Base-by-base conservation (phyloP, 1,139 yeast genomes). In the Pichia sp. region DNA sequence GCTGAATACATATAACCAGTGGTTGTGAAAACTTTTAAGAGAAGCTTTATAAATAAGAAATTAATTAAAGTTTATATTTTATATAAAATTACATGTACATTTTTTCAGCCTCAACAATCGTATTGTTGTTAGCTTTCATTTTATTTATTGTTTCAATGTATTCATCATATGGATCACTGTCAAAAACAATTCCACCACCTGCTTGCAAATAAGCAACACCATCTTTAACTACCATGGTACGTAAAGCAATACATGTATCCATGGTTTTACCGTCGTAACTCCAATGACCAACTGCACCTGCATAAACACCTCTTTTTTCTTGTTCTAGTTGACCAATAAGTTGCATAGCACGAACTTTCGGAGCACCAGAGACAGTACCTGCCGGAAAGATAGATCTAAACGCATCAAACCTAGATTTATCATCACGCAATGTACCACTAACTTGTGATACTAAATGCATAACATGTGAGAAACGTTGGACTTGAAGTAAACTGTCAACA, bases 241-340 rank as follows among this genome's bases (percentile, higher is more conserved):
- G 78, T 56, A 92, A 71, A 0, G 98, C 98, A 61, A 92, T 92
- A 67, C 98, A 92, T 1, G 97, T 92, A 61, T 92, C 95, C 97
- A 92, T 92, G 26, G 89, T 76, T 56, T 78, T 80, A 20, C 94
- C 87, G 59, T 87, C 96, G 62, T 89, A 92, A 1, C 96, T 90
- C 96, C 97, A 92, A 63, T 86, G 85, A 10, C 98, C 98, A n/a
- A 92, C 97, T 1, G 98, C 98, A 52, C 98, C 98, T 1, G 98
- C 98, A 61, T 92, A 92, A 12, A 90, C 90, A 37, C 98, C 98
- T 60, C 98, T 76, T 60, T 89, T 87, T 61, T 92, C 97, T 53
- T 78, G 74, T 62, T 92, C 98, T 42, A 92, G 70, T 61, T 87
- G 95, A 28, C 85, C 84, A 59, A 92, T 87, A 42, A 92, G 72